phyloP scores from a whole-genome alignment of 2,329 filamentous ascomycete genomes.

The Tolypocladium ophioglossoides region DNA sequence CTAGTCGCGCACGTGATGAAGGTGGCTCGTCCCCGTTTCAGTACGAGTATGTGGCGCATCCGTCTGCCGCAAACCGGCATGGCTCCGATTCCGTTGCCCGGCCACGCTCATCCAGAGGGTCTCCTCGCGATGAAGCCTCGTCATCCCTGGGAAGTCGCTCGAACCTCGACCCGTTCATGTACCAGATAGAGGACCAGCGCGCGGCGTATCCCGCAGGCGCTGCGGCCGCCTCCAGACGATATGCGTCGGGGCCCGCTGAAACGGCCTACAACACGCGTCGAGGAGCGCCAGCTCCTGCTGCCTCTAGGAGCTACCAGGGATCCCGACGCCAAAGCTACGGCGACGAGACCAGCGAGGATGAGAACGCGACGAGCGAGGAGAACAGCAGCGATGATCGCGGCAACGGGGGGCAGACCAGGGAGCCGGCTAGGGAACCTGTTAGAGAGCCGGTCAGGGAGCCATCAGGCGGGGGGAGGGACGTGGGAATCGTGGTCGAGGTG shows the following conservation, averaged over 20 bases:
- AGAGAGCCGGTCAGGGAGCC: slow-evolving; percentile 14
- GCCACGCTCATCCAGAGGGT: slow-evolving; percentile 20
- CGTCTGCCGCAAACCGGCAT: slow-evolving; percentile 25
- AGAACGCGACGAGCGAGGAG: slow-evolving; percentile 22
- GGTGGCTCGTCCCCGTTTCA: slow-evolving; percentile 31
- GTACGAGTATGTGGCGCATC: slow-evolving; percentile 31
- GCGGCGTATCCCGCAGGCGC: slow-evolving; percentile 21
- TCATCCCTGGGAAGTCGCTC: slow-evolving; percentile 14
- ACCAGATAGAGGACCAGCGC: slow-evolving; percentile 36
- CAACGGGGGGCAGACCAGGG: slow-evolving; percentile 22
- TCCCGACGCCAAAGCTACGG: slow-evolving; percentile 18
- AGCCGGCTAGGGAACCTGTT: slow-evolving; percentile 2
- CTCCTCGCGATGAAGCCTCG: slow-evolving; percentile 20
- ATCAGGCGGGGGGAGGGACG: slow-evolving; percentile 15
- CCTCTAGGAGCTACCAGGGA: slow-evolving; percentile 20
- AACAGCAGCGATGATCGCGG: slow-evolving; percentile 26
- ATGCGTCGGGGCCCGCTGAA: slow-evolving; percentile 23
- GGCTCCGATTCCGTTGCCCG: slow-evolving; percentile 30
- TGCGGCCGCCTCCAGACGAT: slow-evolving; percentile 23
- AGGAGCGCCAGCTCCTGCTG: slow-evolving; percentile 14
- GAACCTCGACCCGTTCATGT: slow-evolving; percentile 39
- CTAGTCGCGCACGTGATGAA: slow-evolving; percentile 21
- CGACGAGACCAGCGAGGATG: slow-evolving; percentile 23
- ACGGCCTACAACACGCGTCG: slow-evolving; percentile 14
- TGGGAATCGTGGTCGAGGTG: slow-evolving; percentile 29